Base-by-base conservation (phyloP, 371 early-diverging fungal genomes). In the Mortierella sp. region DNA sequence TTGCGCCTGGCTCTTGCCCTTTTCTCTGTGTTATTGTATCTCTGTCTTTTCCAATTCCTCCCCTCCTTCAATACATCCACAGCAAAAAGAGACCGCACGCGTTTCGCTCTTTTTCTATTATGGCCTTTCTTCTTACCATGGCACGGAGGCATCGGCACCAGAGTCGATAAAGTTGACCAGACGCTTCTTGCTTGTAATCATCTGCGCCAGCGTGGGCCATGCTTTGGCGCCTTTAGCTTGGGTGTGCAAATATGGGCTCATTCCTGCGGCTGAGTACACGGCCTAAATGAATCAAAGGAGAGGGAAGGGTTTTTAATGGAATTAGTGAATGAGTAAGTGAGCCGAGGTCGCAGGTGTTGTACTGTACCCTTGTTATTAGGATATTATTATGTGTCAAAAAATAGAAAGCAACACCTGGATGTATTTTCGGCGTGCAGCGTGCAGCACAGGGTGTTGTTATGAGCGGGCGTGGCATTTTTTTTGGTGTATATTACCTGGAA, bases 161-260 rank as follows among this genome's bases (percentile, higher is more conserved):
- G 80, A 63, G 81, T 95, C 95, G n/a, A 91, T 42, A 76, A 95
- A 94, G 48, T 91, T 94, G 16, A 96, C 91, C 9, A 95, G 87
- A 19, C 95, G 90, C 83, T 93, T 94, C 74, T 93, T 93, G 50
- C 90, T 88, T 24, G 81, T 50, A 72, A 96, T 94, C 92, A 96
- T 90, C 52, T 93, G 84, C 3, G 84, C 78, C 0, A 96, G 88
- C 19, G 95, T 95, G 8, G 96, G 96, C 96, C 96, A 96, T 13
- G 87, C 83, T n/a, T 78, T 50, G 21, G 63, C 70, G 13, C 83
- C 87, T 11, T 16, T 76, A 1, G 84, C n/a, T 76, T 92, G 95
- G 6, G 86, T 80, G 71, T 91, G 89, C 6, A 87, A 86, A 58
- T 92, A 95, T 11, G 90, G 87, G 34, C 88, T 85, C 21, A 96